Base-by-base conservation (phyloP, 176 grass and related monocot species). In the Oryza coarctata region DNA sequence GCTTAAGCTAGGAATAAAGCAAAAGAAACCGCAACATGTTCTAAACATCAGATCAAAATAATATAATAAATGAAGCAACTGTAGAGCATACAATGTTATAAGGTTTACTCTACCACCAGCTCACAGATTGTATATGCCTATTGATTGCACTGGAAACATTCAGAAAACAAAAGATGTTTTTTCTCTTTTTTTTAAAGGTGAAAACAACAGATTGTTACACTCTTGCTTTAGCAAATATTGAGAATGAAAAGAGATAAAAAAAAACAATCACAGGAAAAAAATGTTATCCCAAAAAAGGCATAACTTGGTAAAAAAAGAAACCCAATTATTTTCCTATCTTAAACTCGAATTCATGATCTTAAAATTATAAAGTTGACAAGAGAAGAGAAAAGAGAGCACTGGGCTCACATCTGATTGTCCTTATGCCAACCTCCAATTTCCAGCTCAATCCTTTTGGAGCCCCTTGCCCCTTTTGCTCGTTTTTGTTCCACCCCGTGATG, bases 401-500 rank as follows among this genome's bases (percentile, higher is more conserved):
- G 43, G 85, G 78, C 36, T 90, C 83, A 71, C 77, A 61, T 75
- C 75, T 79, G 26, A 14, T 76, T 84, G 91, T 88, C 79, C 83
- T 80, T 84, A 67, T 29, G 75, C 86, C 77, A 74, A 25, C 82
- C 79, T 88, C 91, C 82, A 76, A 79, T 87, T 62, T 94, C 86
- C 91, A 88, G 88, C 86, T 83, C 86, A 87, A 83, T 83, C 52
- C 52, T 63, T 79, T 25, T 20, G 15, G 68, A 66, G 65, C 66
- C n/a, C 41, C 50, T 86, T 94, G 86, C 78, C 79, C 45, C 67
- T 88, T 87, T 88, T 75, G 70, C 86, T 63, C 74, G 33, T 49
- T 62, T 66, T n/a, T 67, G 31, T 71, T 65, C 74, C 78, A 87
- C 72, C 91, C 86, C 91, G 91, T 94, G 91, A 94, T 83, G 79